These are phyloP conservation scores for Psilocybe azurescens DNA, from an alignment of 768 basidiomycete genomes.

Conservation along the genomic window DNA sequence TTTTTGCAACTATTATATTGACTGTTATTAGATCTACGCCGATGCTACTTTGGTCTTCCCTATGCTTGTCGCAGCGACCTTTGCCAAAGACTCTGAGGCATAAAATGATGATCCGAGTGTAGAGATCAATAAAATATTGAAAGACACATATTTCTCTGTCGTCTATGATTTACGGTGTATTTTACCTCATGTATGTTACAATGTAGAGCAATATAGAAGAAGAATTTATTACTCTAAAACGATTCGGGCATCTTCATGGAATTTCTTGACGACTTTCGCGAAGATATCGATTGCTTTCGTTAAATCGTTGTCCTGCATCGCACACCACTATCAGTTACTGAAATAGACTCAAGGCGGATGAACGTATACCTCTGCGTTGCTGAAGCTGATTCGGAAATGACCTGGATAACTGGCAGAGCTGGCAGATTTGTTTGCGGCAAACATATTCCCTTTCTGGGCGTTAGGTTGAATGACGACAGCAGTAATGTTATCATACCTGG, in stretches of 20 bases:
- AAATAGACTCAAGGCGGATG: slow-evolving; percentile 17
- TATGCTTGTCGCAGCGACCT: slow-evolving; percentile 93
- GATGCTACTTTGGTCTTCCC: slow-evolving; percentile 98
- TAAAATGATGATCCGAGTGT: neutral
- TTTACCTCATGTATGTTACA: neutral
- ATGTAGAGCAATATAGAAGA: neutral
- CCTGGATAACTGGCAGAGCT: slow-evolving; percentile 37
- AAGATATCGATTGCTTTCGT: slow-evolving; percentile 55
- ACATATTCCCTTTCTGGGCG: slow-evolving; percentile 41
- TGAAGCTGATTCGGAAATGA: slow-evolving; percentile 65
- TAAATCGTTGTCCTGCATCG: slow-evolving; percentile 40
- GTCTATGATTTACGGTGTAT: neutral
- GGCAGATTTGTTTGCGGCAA: slow-evolving; percentile 37
- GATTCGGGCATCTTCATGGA: slow-evolving; percentile 33
- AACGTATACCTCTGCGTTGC: slow-evolving; percentile 48
- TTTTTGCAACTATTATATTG: slow-evolving; percentile 27
- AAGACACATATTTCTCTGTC: neutral
- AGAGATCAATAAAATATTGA: neutral
- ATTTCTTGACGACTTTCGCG: slow-evolving; percentile 46
- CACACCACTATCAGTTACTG: neutral
- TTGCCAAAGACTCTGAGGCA: slow-evolving; percentile 54
- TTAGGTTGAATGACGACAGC: neutral
- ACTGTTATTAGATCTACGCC: slow-evolving; percentile 69
- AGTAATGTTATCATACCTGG: slow-evolving; percentile 51
- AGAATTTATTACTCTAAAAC: neutral